Evolutionary conservation across 257 asterid genomes (phyloP), one percentile per base, ranked within the genome.

Genomic region (Solanum chmielewskii): DNA sequence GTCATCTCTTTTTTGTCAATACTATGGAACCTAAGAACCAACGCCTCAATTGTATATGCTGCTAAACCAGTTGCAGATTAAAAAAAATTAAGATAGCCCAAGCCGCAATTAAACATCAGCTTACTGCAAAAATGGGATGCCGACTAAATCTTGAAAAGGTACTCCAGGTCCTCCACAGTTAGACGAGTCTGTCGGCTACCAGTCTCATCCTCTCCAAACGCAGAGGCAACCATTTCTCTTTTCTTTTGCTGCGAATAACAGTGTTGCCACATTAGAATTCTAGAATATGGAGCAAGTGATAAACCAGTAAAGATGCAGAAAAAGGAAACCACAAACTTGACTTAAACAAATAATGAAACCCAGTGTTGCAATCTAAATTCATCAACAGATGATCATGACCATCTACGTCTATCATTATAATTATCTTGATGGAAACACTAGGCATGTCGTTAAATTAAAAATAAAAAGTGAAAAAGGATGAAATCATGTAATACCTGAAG

Each of bases 211-310:
- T 97, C 99, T 70, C 99, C 99, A 88, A 97, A 97, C 21, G 99
- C 99, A 35, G 97, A 93, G 8, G 98, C 93, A 47, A 97, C 99
- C 99, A 95, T 94, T 89, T 93, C 92, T 88, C 99, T 94, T 93
- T 97, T 97, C 90, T 94, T 94, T 94, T 93, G 94, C 99, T 97
- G 95, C 15, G 86, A 76, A 62, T 60, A 74, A 44, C 76, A 62
- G 85, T 16, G 68, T 29, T 47, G 16, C 84, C 85, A 47, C 1
- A 25, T 47, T 29, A 80, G 85, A 80, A 80, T 47, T 47, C 68
- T 80, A 13, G 64, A 47, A 47, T 29, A 31, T 47, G 18, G 69
- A 29, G 69, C 11, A 81, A 81, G 68, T 81, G 69, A 49, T 7
- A 49, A 49, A 81, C 9, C 69, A 49, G 69, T 21, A 81, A 81